A percentile compares a stretch with the other conserved stretches of the same genome.
Conservation (phyloP, 345 rosid species). For the Corymbia maculata region DNA sequence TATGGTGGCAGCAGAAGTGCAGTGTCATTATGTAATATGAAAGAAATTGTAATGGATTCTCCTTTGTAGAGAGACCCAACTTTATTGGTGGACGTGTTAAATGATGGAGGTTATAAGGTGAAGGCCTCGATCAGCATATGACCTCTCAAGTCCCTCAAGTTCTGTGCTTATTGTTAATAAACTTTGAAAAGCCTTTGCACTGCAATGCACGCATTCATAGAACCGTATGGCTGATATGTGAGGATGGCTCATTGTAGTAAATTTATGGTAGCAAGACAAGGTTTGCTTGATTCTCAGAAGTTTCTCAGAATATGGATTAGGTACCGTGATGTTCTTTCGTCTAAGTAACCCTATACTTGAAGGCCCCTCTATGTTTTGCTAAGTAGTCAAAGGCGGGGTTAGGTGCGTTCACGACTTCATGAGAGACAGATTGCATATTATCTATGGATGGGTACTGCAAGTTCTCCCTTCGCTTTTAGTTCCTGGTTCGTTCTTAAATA, state of each 20-base stretch:
- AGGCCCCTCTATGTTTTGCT: background rate
- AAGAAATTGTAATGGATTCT: background rate
- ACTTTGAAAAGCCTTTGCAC: background rate
- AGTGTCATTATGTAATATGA: background rate
- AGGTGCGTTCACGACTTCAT: slow-evolving; percentile 11
- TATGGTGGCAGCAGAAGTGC: background rate
- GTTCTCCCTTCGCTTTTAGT: slow-evolving; percentile 63
- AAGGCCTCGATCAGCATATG: background rate
- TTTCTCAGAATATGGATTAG: background rate
- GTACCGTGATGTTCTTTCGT: background rate
- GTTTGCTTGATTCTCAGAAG: background rate
- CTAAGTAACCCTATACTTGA: background rate
- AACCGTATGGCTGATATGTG: background rate
- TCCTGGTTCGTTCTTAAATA: slow-evolving; percentile 41
- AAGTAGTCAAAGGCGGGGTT: background rate
- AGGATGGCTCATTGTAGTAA: background rate
- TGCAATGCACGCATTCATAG: background rate
- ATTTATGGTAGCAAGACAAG: background rate
- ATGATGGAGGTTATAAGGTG: background rate
- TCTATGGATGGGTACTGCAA: slow-evolving; percentile 73
- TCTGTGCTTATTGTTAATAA: background rate
- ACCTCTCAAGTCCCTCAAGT: background rate
- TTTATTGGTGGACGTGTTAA: background rate
- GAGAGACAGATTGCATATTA: slow-evolving; percentile 83
- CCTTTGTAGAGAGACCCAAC: background rate